Percentiles rank a stretch among this genome's conserved stretches.
Conservation (phyloP, 2,329 filamentous ascomycete species). For the Diaporthe sp. region DNA sequence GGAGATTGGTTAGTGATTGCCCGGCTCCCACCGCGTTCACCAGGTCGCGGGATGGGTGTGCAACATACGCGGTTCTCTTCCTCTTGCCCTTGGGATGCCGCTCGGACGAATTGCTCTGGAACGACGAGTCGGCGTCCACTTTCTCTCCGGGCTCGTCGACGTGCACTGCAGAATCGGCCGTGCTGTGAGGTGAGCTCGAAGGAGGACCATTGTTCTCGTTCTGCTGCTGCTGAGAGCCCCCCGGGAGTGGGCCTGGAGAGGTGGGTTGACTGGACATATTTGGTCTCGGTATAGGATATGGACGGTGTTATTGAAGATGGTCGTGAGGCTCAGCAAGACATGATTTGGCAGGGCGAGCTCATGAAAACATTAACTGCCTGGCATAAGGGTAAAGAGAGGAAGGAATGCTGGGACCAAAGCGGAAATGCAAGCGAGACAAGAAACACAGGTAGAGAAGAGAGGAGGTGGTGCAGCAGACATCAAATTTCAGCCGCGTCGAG, state of each 20-base stretch:
- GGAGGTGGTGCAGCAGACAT: constrained; percentile 29
- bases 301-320: constrained; percentile 6
- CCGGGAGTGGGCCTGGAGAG: constrained; percentile 28
- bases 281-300: background rate
- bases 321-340: constrained; percentile 17
- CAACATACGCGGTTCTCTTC: constrained; percentile 71
- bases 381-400: background rate
- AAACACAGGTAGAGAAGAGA: constrained; percentile 14
- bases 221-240: constrained; percentile 32
- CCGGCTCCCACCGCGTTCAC: constrained; percentile 7
- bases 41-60: constrained; percentile 13
- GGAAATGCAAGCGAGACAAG: constrained; percentile 25
- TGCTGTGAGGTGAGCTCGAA: constrained; percentile 34
- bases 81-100: constrained; percentile 69
- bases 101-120: constrained; percentile 40
- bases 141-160: constrained; percentile 23
- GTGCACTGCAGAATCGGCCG: constrained; percentile 23
- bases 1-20: constrained; percentile 19
- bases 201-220: constrained; percentile 11
- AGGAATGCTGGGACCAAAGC: constrained; percentile 25
- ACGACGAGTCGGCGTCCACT: constrained; percentile 31
- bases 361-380: constrained; percentile 24
- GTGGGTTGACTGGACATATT: constrained; percentile 34
- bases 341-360: constrained; percentile 11
- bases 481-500: constrained; percentile 33